Evolutionary conservation across 768 basidiomycete genomes (phyloP).

Genomic region (Punctularia strigosozonata): DNA sequence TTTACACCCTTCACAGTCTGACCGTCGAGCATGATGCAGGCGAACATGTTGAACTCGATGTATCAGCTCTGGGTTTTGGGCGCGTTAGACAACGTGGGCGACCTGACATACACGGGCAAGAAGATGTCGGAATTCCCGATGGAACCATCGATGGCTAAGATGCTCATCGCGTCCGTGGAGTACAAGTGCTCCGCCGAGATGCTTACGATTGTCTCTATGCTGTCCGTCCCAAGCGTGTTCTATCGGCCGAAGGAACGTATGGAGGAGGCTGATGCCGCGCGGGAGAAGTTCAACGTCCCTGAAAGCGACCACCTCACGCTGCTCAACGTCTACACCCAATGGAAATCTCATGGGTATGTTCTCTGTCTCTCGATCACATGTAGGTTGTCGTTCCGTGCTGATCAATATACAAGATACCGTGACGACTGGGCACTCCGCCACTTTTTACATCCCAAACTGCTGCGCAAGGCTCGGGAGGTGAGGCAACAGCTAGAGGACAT

Average conservation of each 20-base stretch:
- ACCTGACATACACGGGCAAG: conserved; percentile 81
- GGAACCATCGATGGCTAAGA: conserved; percentile 98
- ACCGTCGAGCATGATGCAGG: conserved; percentile 28
- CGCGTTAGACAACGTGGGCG: conserved; percentile 94
- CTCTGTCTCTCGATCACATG: conserved; percentile 2
- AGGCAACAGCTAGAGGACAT: conserved; percentile 94
- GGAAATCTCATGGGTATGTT: conserved; percentile 88
- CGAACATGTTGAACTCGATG: conserved; percentile 98
- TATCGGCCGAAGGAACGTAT: conserved; percentile 95
- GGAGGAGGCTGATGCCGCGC: conserved; percentile 94
- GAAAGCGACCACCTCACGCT: conserved; percentile 96
- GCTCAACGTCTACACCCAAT: conserved; percentile 94
- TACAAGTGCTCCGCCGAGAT: conserved; percentile 91
- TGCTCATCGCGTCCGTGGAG: conserved; percentile 93
- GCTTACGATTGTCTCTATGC: conserved; percentile 98
- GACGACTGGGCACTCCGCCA: conserved; percentile 95
- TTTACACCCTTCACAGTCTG: neutral
- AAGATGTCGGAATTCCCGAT: conserved; percentile 99
- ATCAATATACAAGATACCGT: too few species aligned
- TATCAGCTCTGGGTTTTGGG: conserved; percentile 99
- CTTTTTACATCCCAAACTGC: conserved; percentile 91
- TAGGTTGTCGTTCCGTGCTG: neutral
- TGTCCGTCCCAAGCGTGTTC: conserved; percentile 95
- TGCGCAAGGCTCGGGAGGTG: conserved; percentile 92
- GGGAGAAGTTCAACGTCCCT: conserved; percentile 97